Evolutionary conservation across 495 filamentous ascomycete genomes (phyloP), one percentile per base, ranked within the genome.

Genomic region (Penicillium tannophilum): DNA sequence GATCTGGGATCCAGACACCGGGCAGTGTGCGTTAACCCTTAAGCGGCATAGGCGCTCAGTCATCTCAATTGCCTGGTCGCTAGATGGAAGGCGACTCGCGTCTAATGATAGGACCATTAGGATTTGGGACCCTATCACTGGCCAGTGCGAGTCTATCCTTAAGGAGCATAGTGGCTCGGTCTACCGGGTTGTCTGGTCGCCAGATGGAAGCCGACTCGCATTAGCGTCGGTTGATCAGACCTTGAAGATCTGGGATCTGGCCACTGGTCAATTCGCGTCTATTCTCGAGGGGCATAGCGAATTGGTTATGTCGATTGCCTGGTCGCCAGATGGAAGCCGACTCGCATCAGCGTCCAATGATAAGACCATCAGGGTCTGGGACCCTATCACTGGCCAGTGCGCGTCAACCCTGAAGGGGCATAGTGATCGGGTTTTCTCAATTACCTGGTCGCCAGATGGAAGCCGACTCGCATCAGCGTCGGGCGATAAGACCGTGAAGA

Each of bases 311-410:
- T 61, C 53, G 26, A 53, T 61, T n/a, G 59, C 59, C 46, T 61
- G 47, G 53, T 61, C 59, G 20, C 54, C 16, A 48, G 59, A 57
- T 62, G 42, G 59, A 62, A 62, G 54, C 54, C 43, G 31, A 54
- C 51, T 58, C 30, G 50, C 44, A 50, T 62, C 59, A 28, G 49
- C 16, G n/a, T 58, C 54, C 0, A 0, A 35, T 49, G 50, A 60
- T 56, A 52, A 55, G 24, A 60, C 52, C 2, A 28, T 60, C 19
- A 55, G 30, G 39, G 52, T 55, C 52, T 60, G 52, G 58, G 39
- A 55, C 46, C 45, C 31, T 8, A 31, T 43, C 16, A 59, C 42
- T n/a, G 50, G 50, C 43, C 41, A 54, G 28, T 26, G 50, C 20
- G 20, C 30, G 16, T 54, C 12, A 35, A 54, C 43, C 5, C 56